phyloP scores from a whole-genome alignment of 2,329 filamentous ascomycete species.

The Aspergillus niger region DNA sequence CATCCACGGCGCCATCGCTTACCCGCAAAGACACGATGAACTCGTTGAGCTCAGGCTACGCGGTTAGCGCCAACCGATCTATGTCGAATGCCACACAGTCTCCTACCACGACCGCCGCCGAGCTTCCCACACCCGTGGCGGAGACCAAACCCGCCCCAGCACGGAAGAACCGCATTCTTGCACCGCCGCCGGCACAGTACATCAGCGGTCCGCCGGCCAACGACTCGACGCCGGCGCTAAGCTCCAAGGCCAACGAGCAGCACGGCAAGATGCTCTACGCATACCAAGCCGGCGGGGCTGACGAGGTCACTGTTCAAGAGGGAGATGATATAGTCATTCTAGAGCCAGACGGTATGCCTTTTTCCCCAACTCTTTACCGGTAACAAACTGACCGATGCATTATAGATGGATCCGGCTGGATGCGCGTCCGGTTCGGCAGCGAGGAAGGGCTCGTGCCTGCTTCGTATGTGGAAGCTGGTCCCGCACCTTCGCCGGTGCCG shows the following conservation, averaged over 20 bases:
- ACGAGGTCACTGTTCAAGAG: constrained; percentile 78
- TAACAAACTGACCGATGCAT: constrained; percentile 12
- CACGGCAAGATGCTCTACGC: constrained; percentile 86
- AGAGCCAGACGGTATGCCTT: constrained; percentile 77
- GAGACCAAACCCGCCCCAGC: constrained; percentile 29
- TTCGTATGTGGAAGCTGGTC: constrained; percentile 73
- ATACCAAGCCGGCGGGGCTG: constrained; percentile 78
- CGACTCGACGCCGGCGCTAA: constrained; percentile 29
- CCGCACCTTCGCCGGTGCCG: constrained; percentile 48
- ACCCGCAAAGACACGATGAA: constrained; percentile 85
- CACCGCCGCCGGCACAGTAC: constrained; percentile 82
- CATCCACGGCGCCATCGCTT: constrained; percentile 66
- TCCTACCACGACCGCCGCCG: constrained; percentile 53
- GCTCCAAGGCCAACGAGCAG: constrained; percentile 53
- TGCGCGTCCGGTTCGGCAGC: constrained; percentile 71
- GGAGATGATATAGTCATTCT: constrained; percentile 75
- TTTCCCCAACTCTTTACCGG: neutral
- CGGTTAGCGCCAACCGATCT: constrained; percentile 74
- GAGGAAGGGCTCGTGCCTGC: constrained; percentile 86
- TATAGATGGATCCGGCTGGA: constrained; percentile 87
- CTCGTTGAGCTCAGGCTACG: constrained; percentile 85
- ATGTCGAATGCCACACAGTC: constrained; percentile 63
- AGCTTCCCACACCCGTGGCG: constrained; percentile 28
- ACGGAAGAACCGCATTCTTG: constrained; percentile 73
- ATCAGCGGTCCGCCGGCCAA: constrained; percentile 63